phyloP scores from a whole-genome alignment of 371 early-diverging fungal genomes.

The Lichtheimia ramosa region DNA sequence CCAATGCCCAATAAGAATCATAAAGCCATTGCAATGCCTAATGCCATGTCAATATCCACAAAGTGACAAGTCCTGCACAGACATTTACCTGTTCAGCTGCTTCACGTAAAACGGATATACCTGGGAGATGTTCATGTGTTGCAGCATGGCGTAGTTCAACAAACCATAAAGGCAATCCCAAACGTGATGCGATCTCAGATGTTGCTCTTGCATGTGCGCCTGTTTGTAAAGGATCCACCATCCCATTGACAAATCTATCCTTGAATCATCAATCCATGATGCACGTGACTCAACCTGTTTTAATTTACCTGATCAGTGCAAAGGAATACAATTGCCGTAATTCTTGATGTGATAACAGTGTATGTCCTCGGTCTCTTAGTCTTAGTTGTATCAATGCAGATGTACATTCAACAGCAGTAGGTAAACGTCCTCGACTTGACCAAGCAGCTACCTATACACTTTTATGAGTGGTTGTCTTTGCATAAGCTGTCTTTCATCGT shows the following conservation, averaged over 20 bases:
- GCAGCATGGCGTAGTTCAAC: constrained; percentile 70
- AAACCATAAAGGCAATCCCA: constrained; percentile 65
- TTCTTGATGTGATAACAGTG: constrained; percentile 49
- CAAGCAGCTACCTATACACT: constrained; percentile 60
- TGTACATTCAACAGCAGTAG: constrained; percentile 61
- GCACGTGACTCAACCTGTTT: background rate
- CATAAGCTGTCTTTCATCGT: constrained; percentile 5
- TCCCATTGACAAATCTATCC: constrained; percentile 65
- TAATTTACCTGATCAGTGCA: constrained; percentile 47
- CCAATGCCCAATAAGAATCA: constrained; percentile 45
- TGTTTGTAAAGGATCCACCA: constrained; percentile 63
- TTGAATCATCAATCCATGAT: background rate
- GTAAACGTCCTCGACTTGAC: constrained; percentile 59
- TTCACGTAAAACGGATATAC: constrained; percentile 52
- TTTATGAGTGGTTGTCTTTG: background rate
- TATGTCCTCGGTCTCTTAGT: constrained; percentile 47
- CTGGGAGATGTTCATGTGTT: constrained; percentile 67
- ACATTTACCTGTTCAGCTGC: constrained; percentile 44
- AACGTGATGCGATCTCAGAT: constrained; percentile 49
- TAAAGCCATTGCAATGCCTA: constrained; percentile 54
- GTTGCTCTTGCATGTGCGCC: constrained; percentile 53
- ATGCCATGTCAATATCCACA: background rate
- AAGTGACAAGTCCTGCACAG: too few species aligned
- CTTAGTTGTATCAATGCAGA: constrained; percentile 54
- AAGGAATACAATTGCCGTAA: constrained; percentile 59